These are phyloP conservation scores for Penicillium sp. DNA, from an alignment of 2,329 filamentous ascomycete genomes.

Conservation along the genomic window DNA sequence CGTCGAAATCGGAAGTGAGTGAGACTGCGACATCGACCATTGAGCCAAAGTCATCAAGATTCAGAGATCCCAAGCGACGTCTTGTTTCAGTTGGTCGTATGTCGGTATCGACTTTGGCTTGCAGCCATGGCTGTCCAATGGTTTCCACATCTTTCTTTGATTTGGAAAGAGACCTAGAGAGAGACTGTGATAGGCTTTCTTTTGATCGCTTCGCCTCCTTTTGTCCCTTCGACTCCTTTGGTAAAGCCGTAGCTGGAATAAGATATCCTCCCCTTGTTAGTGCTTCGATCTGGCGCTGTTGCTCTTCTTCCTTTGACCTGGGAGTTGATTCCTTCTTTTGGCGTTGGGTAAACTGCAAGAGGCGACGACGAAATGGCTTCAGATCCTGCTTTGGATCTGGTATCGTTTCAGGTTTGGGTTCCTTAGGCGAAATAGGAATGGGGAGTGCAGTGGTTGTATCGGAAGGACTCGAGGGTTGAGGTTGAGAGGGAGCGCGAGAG, in stretches of 20 bases:
- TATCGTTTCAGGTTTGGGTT: slow-evolving; percentile 5
- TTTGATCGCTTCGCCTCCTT: slow-evolving; percentile 10
- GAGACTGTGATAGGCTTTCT: slow-evolving; percentile 12
- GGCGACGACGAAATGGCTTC: slow-evolving; percentile 35
- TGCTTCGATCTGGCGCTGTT: slow-evolving; percentile 30
- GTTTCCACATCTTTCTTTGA: slow-evolving; percentile 38
- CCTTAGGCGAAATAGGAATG: slow-evolving; percentile 23
- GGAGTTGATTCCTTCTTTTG: slow-evolving; percentile 29
- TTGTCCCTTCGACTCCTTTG: slow-evolving; percentile 14
- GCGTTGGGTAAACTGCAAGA: slow-evolving; percentile 36
- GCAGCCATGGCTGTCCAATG: slow-evolving; percentile 41
- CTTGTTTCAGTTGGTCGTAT: slow-evolving; percentile 14
- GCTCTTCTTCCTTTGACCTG: slow-evolving; percentile 27
- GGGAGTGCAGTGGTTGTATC: slow-evolving; percentile 30
- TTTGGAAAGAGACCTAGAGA: slow-evolving; percentile 27
- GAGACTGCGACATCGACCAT: slow-evolving; percentile 37
- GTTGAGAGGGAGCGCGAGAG: slow-evolving; percentile 4
- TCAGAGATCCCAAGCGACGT: slow-evolving; percentile 30
- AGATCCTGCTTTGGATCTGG: slow-evolving; percentile 15
- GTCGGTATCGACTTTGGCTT: slow-evolving; percentile 25
- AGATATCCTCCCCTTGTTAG: slow-evolving; percentile 35
- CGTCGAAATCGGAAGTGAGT: slow-evolving; percentile 25
- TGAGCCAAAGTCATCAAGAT: slow-evolving; percentile 36
- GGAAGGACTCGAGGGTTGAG: slow-evolving; percentile 9
- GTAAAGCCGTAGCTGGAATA: slow-evolving; percentile 17